Evolutionary conservation across 169 alveolate genomes (phyloP).

Genomic region (Plasmodium adleri): DNA sequence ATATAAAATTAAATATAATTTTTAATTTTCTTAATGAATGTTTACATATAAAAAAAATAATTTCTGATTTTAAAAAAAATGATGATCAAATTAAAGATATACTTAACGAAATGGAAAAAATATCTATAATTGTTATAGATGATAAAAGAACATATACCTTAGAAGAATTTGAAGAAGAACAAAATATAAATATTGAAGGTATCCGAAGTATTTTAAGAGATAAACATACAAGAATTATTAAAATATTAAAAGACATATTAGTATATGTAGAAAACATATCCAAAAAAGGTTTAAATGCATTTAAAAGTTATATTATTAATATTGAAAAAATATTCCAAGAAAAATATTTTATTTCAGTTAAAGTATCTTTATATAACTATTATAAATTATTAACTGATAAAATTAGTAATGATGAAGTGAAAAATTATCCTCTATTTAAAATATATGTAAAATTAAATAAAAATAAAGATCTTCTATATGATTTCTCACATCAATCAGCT

Average conservation of each 20-base stretch:
- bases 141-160: slow-evolving; percentile 70
- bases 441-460: slow-evolving; percentile 55
- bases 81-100: slow-evolving; percentile 67
- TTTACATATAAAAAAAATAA: slow-evolving; percentile 23
- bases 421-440: slow-evolving; percentile 71
- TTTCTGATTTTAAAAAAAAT: slow-evolving; percentile 25
- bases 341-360: slow-evolving; percentile 69
- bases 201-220: slow-evolving; percentile 61
- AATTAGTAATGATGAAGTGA: slow-evolving; percentile 73
- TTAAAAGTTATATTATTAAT: slow-evolving; percentile 48
- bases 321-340: slow-evolving; percentile 56
- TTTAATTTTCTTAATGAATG: slow-evolving; percentile 68
- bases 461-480: slow-evolving; percentile 46
- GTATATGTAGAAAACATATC: slow-evolving; percentile 67
- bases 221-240: slow-evolving; percentile 52
- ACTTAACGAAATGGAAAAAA: slow-evolving; percentile 53
- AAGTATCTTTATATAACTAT: slow-evolving; percentile 71
- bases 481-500: slow-evolving; percentile 64
- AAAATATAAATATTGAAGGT: slow-evolving; percentile 52
- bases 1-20: slow-evolving; percentile 37
- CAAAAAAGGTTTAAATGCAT: slow-evolving; percentile 56
- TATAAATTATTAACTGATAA: slow-evolving; percentile 66
- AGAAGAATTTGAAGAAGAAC: slow-evolving; percentile 73
- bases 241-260: slow-evolving; percentile 54
- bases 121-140: slow-evolving; percentile 54